These are phyloP conservation scores for Limonium bicolor DNA, from an alignment of 148 eudicot species.

Conservation along the genomic window DNA sequence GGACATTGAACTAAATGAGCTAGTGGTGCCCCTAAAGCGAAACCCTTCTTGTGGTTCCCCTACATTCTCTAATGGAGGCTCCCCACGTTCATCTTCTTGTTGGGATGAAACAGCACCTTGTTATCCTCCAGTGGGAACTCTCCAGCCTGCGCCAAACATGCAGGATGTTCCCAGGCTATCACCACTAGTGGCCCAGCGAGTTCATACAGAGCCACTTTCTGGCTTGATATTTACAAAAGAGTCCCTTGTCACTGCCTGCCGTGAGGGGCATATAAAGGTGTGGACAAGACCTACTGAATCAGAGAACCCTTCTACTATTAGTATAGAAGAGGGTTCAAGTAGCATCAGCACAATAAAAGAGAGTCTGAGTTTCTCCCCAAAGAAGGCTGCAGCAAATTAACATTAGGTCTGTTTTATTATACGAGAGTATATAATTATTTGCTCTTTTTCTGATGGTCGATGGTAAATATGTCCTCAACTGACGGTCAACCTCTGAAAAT, in stretches of 20 bases:
- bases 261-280: slow-evolving; percentile 25
- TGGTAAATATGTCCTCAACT: no score
- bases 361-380: no score
- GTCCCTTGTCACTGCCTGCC: slow-evolving; percentile 22
- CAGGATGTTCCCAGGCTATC: slow-evolving; percentile 27
- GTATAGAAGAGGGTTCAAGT: no score
- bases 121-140: slow-evolving; percentile 23
- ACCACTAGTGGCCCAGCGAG: slow-evolving; percentile 24
- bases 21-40: slow-evolving; percentile 25
- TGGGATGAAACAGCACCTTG: slow-evolving; percentile 22
- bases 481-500: no score
- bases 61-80: slow-evolving; percentile 21
- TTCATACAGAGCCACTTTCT: slow-evolving; percentile 22
- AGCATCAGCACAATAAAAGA: no score
- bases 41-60: slow-evolving; percentile 30
- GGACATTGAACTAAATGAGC: slow-evolving; percentile 27
- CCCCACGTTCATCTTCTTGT: slow-evolving; percentile 19
- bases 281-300: slow-evolving; percentile 21
- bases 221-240: slow-evolving; percentile 21
- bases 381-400: no score
- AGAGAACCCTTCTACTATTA: slow-evolving; percentile 9
- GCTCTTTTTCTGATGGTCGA: no score
- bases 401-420: no score
- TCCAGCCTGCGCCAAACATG: slow-evolving; percentile 34
- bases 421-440: no score